Base-by-base conservation (phyloP, 2,329 filamentous ascomycete species). In the Didymella sp. region DNA sequence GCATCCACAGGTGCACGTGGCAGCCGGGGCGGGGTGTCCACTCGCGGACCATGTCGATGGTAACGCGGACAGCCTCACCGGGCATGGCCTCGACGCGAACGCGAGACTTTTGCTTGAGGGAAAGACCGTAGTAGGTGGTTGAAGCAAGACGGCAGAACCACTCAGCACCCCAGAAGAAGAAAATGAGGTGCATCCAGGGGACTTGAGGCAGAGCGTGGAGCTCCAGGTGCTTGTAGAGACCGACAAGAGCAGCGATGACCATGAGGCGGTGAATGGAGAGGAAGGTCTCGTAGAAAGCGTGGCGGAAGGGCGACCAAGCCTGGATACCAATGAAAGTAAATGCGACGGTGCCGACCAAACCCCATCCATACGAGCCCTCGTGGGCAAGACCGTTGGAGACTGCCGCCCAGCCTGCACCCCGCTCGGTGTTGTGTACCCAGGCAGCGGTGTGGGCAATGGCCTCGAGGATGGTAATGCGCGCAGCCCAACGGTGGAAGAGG, bases 271-370 rank as follows among this genome's bases (percentile, higher is more conserved):
- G 95, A 27, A 89, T 78, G 73, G 90, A 91, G 67, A 98, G 84
- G 79, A 99, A 99, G 1, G 92, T 96, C 79, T 99, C 95, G 79
- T 99, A 99, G 74, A 96, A 97, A 35, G 93, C 92, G 76, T 97
- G 94, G 59, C 95, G 88, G 48, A 99, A 73, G 0, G 92, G 89
- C 2, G 92, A 94, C 51, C 90, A 80, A 9, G 92, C 89, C 25
- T 89, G 80, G 48, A 96, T 69, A 51, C 90, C 71, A 42, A 98
- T 81, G 41, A 90, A 73, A 37, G 85, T 67, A 72, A 96, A 84
- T 33, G 85, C 82, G 45, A 85, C 73, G 15, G 77, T 77, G 42
- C 83, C 88, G 24, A 88, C 78, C 68, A 86, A 82, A 40, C 89
- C 89, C 74, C 79, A 88, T 27, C 78, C 75, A 58, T 91, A 87